A percentile compares a stretch with the other conserved stretches of the same genome.
Conservation (phyloP, 2,329 filamentous ascomycete species). For the Penicillium carneum region DNA sequence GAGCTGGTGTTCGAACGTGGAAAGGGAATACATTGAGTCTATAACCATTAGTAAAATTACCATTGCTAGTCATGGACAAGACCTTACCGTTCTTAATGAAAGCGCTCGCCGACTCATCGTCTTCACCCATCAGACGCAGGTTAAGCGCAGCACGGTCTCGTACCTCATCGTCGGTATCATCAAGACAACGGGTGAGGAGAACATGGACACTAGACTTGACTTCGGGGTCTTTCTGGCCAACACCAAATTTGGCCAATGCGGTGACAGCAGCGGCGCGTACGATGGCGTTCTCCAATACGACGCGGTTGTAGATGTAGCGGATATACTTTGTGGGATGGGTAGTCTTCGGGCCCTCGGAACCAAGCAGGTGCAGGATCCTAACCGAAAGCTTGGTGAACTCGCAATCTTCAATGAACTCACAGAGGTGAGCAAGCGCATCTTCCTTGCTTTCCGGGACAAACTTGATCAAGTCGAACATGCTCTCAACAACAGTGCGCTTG, state of each 20-base stretch:
- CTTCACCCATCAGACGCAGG: constrained; percentile 87
- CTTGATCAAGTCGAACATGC: constrained; percentile 99
- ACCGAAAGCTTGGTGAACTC: constrained; percentile 98
- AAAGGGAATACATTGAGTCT: constrained; percentile 95
- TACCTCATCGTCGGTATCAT: constrained; percentile 97
- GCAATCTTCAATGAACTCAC: constrained; percentile 99
- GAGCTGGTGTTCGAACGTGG: constrained; percentile 94
- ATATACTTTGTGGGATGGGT: constrained; percentile 98
- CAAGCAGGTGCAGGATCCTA: constrained; percentile 90
- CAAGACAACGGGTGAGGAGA: constrained; percentile 87
- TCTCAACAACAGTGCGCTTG: constrained; percentile 96
- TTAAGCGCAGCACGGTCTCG: constrained; percentile 93
- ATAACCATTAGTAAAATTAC: constrained; percentile 33
- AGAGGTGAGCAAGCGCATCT: constrained; percentile 85
- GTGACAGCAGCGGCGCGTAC: constrained; percentile 95
- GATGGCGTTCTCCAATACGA: constrained; percentile 95
- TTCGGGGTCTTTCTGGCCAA: constrained; percentile 93
- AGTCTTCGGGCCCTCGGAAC: constrained; percentile 92
- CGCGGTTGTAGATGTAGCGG: constrained; percentile 98
- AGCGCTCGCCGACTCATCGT: constrained; percentile 81
- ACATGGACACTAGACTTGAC: constrained; percentile 96
- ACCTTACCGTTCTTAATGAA: constrained; percentile 89
- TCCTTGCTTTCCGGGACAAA: constrained; percentile 89
- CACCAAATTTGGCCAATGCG: constrained; percentile 93
- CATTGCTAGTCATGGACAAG: not conserved